Evolutionary conservation across 495 filamentous ascomycete species (phyloP), one percentile per base, ranked within the genome.

Genomic region (Neurospora tetrasperma): DNA sequence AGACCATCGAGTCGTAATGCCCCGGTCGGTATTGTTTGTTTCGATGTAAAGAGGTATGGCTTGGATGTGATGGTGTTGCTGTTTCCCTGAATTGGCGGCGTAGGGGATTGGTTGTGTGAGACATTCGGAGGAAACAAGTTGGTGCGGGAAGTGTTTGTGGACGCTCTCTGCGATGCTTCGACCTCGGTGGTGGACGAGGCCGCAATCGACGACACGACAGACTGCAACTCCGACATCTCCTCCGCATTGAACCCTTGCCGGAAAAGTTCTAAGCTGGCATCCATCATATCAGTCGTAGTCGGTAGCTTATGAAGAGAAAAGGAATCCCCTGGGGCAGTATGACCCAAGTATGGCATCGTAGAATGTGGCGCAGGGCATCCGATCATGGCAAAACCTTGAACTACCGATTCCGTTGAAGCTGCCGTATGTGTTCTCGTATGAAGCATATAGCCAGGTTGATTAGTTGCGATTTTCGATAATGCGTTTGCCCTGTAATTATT

Each of bases 111-210:
- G 31, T 75, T 77, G 1, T 70, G 39, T 1, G 39, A 69, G 9
- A 80, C 31, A 3, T 68, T 44, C 5, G 72, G 43, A 35, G 42
- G 72, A 41, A 78, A 80, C 9, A 79, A 72, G 2, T 78, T 78
- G 2, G 78, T 80, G n/a, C 71, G 72, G 3, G 78, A 80, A 0
- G 79, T 79, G 71, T 80, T 80, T 27, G 76, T 74, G 10, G 79
- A 76, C 0, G 73, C 23, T 10, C 71, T 46, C 54, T 77, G 74
- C 31, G 78, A 74, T 3, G 75, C 73, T 16, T 40, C 71, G 35
- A 72, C 74, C 8, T 78, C 74, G 18, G 74, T 72, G 18, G 73
- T 76, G 12, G 77, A 77, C 2, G 77, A 75, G 3, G 73, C 71
- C 9, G 78, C 73, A 5, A 76, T 76, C 11, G 79, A 77, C 18